A percentile compares a stretch with the other conserved stretches of the same genome.
phyloP scores from a whole-genome alignment of 352 stramenopile genomes.

The Detonula confervacea region DNA sequence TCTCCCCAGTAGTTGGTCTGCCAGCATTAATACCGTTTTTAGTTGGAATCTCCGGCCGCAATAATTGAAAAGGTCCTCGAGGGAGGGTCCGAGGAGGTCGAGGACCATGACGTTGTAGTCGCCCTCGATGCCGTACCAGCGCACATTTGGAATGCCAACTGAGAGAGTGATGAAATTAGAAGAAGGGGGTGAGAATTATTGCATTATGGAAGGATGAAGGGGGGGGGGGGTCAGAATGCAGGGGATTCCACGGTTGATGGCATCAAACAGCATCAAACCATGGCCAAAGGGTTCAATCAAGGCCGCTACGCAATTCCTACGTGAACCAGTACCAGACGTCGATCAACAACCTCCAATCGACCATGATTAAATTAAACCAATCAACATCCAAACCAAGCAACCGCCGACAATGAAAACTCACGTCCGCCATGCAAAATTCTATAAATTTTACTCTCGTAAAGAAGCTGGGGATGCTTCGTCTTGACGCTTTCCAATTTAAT shows the following conservation, averaged over 20 bases:
- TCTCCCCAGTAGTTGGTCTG: constrained; percentile 90
- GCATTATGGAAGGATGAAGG: constrained; percentile 6
- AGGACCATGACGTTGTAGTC: constrained; percentile 99
- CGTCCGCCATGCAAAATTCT: constrained; percentile 98
- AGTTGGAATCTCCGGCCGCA: constrained; percentile 91
- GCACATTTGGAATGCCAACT: constrained; percentile 98
- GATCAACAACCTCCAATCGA: neutral
- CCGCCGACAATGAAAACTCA: constrained; percentile 82
- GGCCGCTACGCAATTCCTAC: constrained; percentile 1
- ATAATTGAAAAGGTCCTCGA: constrained; percentile 95
- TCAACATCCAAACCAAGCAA: constrained; percentile 8
- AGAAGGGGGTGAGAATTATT: constrained; percentile 4
- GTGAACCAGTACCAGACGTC: neutral
- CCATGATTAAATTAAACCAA: constrained; percentile 16
- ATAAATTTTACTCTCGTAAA: constrained; percentile 99
- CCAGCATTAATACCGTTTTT: constrained; percentile 93
- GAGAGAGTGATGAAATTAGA: constrained; percentile 16
- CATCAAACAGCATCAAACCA: too few species aligned
- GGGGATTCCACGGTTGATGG: too few species aligned
- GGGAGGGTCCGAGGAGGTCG: constrained; percentile 96
- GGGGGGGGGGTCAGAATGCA: neutral
- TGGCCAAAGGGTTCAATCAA: neutral
- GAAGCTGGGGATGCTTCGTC: constrained; percentile 93
- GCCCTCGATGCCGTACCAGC: constrained; percentile 99
- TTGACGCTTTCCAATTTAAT: constrained; percentile 99